phyloP scores from a whole-genome alignment of 2,329 filamentous ascomycete genomes.

The Lithohypha guttulata region DNA sequence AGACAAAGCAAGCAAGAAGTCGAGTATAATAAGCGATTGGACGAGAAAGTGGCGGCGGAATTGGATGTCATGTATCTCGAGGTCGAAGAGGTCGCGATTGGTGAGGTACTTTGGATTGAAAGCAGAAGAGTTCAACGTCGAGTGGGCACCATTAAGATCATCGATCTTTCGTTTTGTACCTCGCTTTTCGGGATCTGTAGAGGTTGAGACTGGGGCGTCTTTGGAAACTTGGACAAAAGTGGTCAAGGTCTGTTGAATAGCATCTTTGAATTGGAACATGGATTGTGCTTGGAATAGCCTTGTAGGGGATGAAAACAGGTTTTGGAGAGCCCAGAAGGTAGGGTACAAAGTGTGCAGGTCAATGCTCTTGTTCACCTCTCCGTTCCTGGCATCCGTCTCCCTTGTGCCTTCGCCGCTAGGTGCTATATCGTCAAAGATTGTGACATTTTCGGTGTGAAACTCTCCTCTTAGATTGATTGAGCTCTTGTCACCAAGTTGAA shows the following conservation, averaged over 20 bases:
- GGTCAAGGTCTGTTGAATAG: constrained; percentile 52
- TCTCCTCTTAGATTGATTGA: constrained; percentile 94
- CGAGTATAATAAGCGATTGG: constrained; percentile 85
- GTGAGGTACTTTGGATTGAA: constrained; percentile 99
- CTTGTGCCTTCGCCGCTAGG: constrained; percentile 43
- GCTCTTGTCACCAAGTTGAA: constrained; percentile 90
- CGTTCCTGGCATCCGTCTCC: constrained; percentile 6
- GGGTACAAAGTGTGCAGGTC: constrained; percentile 65
- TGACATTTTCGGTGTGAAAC: constrained; percentile 92
- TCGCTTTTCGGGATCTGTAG: constrained; percentile 40
- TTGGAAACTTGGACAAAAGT: constrained; percentile 67
- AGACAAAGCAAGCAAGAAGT: constrained; percentile 88
- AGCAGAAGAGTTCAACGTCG: constrained; percentile 44
- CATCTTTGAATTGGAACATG: constrained; percentile 55
- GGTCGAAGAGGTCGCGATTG: constrained; percentile 88
- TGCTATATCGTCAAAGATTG: constrained; percentile 57
- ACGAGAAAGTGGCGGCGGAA: constrained; percentile 92
- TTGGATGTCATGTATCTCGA: constrained; percentile 89
- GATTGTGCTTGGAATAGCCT: constrained; percentile 62
- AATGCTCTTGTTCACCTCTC: neutral
- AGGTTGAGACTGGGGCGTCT: constrained; percentile 51
- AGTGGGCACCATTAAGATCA: constrained; percentile 28
- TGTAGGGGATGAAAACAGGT: constrained; percentile 83
- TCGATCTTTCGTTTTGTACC: constrained; percentile 62
- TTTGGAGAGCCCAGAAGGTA: constrained; percentile 86